Evolutionary conservation across 371 early-diverging fungal species (phyloP).

Genomic region (Funneliformis caledonium): DNA sequence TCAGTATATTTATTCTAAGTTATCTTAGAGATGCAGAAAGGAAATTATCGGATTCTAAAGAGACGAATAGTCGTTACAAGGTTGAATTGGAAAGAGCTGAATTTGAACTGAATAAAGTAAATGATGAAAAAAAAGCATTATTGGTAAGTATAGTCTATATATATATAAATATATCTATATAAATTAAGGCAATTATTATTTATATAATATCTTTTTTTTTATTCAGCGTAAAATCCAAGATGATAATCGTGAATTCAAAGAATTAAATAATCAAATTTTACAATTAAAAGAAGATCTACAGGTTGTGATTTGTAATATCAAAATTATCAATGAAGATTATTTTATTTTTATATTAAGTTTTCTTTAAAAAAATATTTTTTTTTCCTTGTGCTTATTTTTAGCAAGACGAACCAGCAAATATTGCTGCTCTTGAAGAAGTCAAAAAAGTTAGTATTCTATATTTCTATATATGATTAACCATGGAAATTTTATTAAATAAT

Average conservation of each 20-base stretch:
- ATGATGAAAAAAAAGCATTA: background rate
- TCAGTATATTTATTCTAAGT: background rate
- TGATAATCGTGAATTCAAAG: constrained; percentile 41
- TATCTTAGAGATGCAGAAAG: background rate
- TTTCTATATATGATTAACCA: background rate
- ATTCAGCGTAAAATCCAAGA: constrained; percentile 3
- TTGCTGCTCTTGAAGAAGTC: constrained; percentile 58
- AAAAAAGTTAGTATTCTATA: constrained; percentile 46
- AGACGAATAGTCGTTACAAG: background rate
- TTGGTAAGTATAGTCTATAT: background rate
- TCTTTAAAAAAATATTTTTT: background rate
- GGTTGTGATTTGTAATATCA: constrained; percentile 2
- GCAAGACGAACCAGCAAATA: constrained; percentile 71
- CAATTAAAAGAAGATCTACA: constrained; percentile 54
- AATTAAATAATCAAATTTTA: constrained; percentile 45
- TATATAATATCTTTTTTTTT: background rate
- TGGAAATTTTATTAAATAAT: constrained; percentile 14
- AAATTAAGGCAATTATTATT: background rate
- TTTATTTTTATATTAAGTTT: background rate
- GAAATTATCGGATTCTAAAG: background rate
- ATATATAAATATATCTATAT: background rate
- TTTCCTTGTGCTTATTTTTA: background rate
- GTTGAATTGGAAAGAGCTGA: constrained; percentile 6
- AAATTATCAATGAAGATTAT: background rate
- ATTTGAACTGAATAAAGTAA: background rate